A percentile compares a stretch with the other conserved stretches of the same genome.
Evolutionary conservation across 192 early-diverging fungal species (phyloP).

Genomic region (Haplosporangium gracile): DNA sequence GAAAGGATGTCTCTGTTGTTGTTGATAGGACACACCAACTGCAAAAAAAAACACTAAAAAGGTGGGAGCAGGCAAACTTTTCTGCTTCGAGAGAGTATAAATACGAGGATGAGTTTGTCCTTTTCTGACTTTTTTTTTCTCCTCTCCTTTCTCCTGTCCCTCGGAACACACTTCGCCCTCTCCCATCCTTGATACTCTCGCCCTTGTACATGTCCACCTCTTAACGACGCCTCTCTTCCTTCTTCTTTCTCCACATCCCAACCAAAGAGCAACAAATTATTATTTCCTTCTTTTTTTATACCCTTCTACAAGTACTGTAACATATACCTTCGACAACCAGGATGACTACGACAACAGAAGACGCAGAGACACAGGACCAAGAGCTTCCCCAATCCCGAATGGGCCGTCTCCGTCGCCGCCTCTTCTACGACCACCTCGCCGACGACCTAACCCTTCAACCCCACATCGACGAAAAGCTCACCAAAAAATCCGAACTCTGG

Average conservation of each 20-base stretch:
- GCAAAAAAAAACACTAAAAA: background rate
- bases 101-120: background rate
- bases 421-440: conserved; percentile 29
- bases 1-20: background rate
- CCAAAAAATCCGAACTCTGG: conserved; percentile 46
- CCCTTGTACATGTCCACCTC: background rate
- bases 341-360: background rate
- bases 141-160: background rate
- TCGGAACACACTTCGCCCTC: background rate
- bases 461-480: conserved; percentile 13
- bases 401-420: conserved; percentile 21
- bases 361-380: background rate
- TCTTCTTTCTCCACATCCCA: background rate
- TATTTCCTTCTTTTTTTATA: background rate
- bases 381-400: background rate
- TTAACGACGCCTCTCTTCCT: background rate
- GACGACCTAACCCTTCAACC: conserved; percentile 30
- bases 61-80: background rate
- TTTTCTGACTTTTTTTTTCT: background rate
- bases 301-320: background rate
- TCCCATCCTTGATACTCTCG: background rate
- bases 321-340: background rate
- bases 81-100: background rate
- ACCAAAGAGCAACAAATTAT: background rate
- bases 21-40: background rate